Evolutionary conservation across 768 basidiomycete species (phyloP), one percentile per base, ranked within the genome.

Genomic region (Pholiota conissans): DNA sequence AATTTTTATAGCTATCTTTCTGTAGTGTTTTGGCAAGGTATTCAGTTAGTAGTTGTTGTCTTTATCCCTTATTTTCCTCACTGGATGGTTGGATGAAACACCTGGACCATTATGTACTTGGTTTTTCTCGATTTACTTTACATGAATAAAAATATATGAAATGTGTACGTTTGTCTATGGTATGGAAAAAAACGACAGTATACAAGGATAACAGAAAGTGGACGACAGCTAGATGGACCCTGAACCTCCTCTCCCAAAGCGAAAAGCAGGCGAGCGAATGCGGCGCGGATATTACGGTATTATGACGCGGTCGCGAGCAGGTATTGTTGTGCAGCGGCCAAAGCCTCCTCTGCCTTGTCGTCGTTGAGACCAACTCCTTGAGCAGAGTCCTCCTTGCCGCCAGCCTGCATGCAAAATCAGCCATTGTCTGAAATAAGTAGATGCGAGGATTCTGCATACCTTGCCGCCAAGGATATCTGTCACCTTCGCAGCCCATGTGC

Each of bases 321-420:
- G 39, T 67, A 65, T 10, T 56, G 30, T 40, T 61, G 63, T 45
- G 68, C 68, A 28, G 57, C 60, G 26, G 49, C 51, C 49, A 69
- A 53, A n/a, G 68, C 68, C 14, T 69, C 63, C 7, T 61, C 52
- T 8, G 65, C 52, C 42, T 65, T 66, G 50, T 63, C 60, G 28
- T 40, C 37, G 37, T 66, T 53, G 34, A 66, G 32, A 14, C 97
- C 97, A 13, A 96, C 86, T 24, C 97, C 97, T 67, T 95, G 93
- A 1, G 90, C 90, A 55, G 84, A 82, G 34, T 98, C 97, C 58
- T 93, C 93, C 73, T 95, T 98, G 13, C 97, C 97, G 54, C 97
- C 97, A 51, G 93, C 93, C 93, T 95, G 46, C 5, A 52, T 20
- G 22, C 46, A 56, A 34, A 5, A 22, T 52, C 8, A 49, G 47